Conservation (phyloP, 2,329 filamentous ascomycete genomes). For the Furcasterigmium sp. region DNA sequence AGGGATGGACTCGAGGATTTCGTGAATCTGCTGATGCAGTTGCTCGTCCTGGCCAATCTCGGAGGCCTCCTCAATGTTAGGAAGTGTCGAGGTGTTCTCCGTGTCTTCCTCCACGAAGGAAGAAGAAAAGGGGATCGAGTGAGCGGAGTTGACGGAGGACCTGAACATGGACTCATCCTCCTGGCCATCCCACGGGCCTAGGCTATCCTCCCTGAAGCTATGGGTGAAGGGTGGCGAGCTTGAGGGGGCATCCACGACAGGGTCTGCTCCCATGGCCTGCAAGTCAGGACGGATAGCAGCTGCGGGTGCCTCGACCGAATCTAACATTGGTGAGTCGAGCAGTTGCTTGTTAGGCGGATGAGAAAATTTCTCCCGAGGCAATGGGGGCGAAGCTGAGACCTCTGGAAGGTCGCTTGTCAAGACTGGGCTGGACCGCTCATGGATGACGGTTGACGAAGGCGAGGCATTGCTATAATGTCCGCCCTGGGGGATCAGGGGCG, state of each 20-base stretch:
- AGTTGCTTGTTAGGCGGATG: not conserved
- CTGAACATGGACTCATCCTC: slow-evolving; percentile 26
- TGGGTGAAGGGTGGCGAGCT: slow-evolving; percentile 38
- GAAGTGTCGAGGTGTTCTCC: slow-evolving; percentile 29
- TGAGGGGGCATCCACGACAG: not conserved
- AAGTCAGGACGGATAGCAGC: not conserved
- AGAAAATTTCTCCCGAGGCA: slow-evolving; percentile 21
- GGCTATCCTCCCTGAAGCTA: slow-evolving; percentile 5
- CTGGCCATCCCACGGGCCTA: slow-evolving; percentile 8
- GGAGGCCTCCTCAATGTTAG: slow-evolving; percentile 25
- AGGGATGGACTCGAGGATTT: slow-evolving; percentile 72
- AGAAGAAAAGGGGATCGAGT: slow-evolving; percentile 37
- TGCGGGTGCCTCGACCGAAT: not conserved
- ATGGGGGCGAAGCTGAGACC: slow-evolving; percentile 37
- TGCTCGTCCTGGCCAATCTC: slow-evolving; percentile 54
- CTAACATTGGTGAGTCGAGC: not conserved
- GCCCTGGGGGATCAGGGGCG: slow-evolving; percentile 23
- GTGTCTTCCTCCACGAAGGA: slow-evolving; percentile 43
- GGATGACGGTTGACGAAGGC: slow-evolving; percentile 31
- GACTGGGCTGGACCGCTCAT: slow-evolving; percentile 30
- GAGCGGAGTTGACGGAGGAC: slow-evolving; percentile 40
- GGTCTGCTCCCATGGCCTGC: not conserved
- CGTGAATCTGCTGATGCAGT: slow-evolving; percentile 73
- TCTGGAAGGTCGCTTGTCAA: slow-evolving; percentile 38
- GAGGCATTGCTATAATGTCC: slow-evolving; percentile 26